phyloP scores from a whole-genome alignment of 2,329 filamentous ascomycete species.

The Phyllosticta capitalensis region DNA sequence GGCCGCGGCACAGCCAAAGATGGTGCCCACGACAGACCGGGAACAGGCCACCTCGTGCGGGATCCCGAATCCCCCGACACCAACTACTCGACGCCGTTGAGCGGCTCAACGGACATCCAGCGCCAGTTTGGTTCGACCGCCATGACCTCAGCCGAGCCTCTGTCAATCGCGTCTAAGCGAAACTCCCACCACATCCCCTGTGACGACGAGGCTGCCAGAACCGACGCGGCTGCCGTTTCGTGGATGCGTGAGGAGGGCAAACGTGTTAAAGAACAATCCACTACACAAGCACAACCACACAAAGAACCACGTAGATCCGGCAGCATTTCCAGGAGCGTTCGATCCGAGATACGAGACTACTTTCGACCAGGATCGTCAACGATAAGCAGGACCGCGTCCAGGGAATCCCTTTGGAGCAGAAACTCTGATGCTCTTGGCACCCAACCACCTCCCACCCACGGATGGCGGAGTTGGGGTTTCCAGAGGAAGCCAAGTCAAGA shows the following conservation, averaged over 20 bases:
- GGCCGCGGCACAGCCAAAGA: conserved; percentile 13
- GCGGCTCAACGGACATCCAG: conserved; percentile 31
- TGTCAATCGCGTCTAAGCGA: conserved; percentile 31
- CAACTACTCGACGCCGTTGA: conserved; percentile 32
- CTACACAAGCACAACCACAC: conserved; percentile 13
- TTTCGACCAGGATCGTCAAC: conserved; percentile 28
- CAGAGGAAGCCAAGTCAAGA: conserved; percentile 25
- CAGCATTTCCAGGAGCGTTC: conserved; percentile 29
- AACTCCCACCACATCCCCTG: conserved; percentile 27
- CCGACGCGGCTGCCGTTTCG: conserved; percentile 31
- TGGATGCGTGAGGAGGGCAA: conserved; percentile 37
- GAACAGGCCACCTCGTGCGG: conserved; percentile 15
- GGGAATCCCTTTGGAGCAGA: conserved; percentile 20
- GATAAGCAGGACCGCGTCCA: conserved; percentile 26
- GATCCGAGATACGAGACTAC: conserved; percentile 32
- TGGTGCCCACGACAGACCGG: conserved; percentile 15
- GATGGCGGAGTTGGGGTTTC: conserved; percentile 32
- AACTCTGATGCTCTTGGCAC: conserved; percentile 3
- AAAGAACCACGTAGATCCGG: conserved; percentile 19
- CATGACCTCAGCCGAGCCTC: conserved; percentile 32
- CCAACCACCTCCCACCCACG: conserved; percentile 15
- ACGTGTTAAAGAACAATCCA: conserved; percentile 23
- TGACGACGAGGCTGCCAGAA: conserved; percentile 19
- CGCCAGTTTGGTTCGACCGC: conserved; percentile 31
- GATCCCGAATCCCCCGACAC: conserved; percentile 26